Evolutionary conservation across 2,329 filamentous ascomycete species (phyloP), one percentile per base, ranked within the genome.

Genomic region (Fusarium chlamydosporum): DNA sequence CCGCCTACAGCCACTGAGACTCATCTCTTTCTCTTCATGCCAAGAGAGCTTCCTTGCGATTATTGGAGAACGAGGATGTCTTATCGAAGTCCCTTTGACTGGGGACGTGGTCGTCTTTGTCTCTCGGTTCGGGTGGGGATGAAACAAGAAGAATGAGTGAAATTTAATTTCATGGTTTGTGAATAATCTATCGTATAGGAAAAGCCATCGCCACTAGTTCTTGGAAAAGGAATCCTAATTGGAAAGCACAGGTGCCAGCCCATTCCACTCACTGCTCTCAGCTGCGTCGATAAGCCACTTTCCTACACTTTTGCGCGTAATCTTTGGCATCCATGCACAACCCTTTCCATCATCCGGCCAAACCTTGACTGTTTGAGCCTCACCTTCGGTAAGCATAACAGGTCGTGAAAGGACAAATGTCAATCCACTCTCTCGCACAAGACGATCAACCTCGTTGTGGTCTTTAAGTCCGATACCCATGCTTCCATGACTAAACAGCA

Each of bases 291-390:
- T 9, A 0, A 71, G 34, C 68, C 68, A 71, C 6, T 59, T 65
- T 4, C 38, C 68, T 1, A 70, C 16, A 15, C 54, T 70, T 1
- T 18, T 27, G 23, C 67, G 56, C 0, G 58, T 64, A 18, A 70
- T 65, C 13, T 58, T 68, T 1, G 67, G 67, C 61, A 70, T 67
- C 67, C 67, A 70, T 4, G 67, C 51, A 12, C 65, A 70, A 0
- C 67, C 67, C 20, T 65, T 58, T 5, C 67, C 67, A 48, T 70
- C 58, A 6, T 70, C 63, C 6, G 67, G 50, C 67, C 67, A 70
- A 2, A 68, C 50, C 27, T 57, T 70, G 0, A 70, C 50, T 6
- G 34, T 12, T 11, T 26, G 45, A 3, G 26, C 62, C 2, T 61
- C 53, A 6, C 63, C 67, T 2, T 70, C 67, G 0, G 27, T 29